These are phyloP conservation scores for Populus alba DNA, from an alignment of 345 rosid species.

Conservation along the genomic window DNA sequence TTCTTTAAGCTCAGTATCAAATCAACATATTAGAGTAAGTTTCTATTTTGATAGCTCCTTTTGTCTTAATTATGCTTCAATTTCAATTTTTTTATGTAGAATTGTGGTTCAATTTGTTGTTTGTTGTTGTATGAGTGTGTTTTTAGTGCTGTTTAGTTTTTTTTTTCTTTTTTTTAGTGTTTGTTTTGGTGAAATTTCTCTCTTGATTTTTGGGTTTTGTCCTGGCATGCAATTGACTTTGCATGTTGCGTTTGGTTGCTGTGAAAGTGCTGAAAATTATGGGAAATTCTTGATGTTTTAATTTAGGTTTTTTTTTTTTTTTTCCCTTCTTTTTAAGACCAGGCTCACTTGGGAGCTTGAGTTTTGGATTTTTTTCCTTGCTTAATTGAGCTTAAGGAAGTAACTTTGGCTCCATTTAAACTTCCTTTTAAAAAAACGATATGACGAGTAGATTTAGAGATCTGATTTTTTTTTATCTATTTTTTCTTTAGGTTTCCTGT, in stretches of 20 bases:
- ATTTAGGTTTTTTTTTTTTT: background rate
- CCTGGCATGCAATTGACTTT: background rate
- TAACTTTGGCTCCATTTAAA: background rate
- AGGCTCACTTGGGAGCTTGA: too few relatives aligned
- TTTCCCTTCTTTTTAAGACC: background rate
- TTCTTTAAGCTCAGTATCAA: background rate
- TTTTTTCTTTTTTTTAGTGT: background rate
- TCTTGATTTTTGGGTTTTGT: background rate
- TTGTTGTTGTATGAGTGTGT: background rate
- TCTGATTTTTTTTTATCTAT: too few relatives aligned
- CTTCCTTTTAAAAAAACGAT: background rate
- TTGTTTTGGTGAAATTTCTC: background rate
- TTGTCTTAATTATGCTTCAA: background rate
- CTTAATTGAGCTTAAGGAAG: background rate
- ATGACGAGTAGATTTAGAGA: background rate
- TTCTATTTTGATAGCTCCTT: background rate
- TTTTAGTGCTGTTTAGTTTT: conserved; percentile 10
- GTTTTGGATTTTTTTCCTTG: background rate
- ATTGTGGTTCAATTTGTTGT: background rate
- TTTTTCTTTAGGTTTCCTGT: too few relatives aligned
- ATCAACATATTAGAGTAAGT: background rate
- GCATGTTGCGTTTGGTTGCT: conserved; percentile 16
- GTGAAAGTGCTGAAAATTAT: conserved; percentile 13
- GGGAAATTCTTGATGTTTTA: conserved; percentile 4
- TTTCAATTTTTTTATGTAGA: background rate